Conservation (phyloP, 116 monocot species). For the Phalaenopsis hybrid region DNA sequence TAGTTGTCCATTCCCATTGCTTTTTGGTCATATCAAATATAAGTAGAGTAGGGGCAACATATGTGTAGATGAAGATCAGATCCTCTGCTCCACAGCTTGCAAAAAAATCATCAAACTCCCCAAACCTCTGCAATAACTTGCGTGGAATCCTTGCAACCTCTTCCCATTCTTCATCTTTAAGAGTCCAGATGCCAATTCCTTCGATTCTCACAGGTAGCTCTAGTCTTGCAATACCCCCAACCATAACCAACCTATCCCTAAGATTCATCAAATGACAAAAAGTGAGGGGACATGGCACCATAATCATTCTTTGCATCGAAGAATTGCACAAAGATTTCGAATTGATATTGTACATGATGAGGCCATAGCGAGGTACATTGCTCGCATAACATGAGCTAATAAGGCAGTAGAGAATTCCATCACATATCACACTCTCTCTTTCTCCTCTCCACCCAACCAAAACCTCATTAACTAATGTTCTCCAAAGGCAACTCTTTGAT, state of each 20-base stretch:
- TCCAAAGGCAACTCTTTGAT: slow-evolving; percentile 37
- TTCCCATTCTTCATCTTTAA: too few relatives aligned
- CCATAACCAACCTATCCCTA: too few relatives aligned
- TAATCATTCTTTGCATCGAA: too few relatives aligned
- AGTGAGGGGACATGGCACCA: too few relatives aligned
- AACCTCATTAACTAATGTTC: slow-evolving; percentile 31
- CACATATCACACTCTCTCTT: slow-evolving; percentile 64
- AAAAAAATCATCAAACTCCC: slow-evolving; percentile 82
- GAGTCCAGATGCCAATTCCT: too few relatives aligned
- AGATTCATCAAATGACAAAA: too few relatives aligned
- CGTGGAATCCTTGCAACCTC: slow-evolving; percentile 65
- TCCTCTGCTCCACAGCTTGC: slow-evolving; percentile 61
- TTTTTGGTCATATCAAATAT: slow-evolving; percentile 59
- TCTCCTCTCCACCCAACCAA: slow-evolving; percentile 66
- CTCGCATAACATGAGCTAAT: slow-evolving; percentile 35
- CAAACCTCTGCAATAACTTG: slow-evolving; percentile 68
- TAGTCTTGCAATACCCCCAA: too few relatives aligned
- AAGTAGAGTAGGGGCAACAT: slow-evolving; percentile 52
- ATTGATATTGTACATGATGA: slow-evolving; percentile 45
- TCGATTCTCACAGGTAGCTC: too few relatives aligned
- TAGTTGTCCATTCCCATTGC: slow-evolving; percentile 67
- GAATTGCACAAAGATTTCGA: slow-evolving; percentile 11
- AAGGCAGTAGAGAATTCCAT: slow-evolving; percentile 59
- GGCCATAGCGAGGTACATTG: slow-evolving; percentile 30
- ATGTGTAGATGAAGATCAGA: slow-evolving; percentile 71